phyloP scores from a whole-genome alignment of 495 filamentous ascomycete species.

The Penicillium cosmopolitanum region DNA sequence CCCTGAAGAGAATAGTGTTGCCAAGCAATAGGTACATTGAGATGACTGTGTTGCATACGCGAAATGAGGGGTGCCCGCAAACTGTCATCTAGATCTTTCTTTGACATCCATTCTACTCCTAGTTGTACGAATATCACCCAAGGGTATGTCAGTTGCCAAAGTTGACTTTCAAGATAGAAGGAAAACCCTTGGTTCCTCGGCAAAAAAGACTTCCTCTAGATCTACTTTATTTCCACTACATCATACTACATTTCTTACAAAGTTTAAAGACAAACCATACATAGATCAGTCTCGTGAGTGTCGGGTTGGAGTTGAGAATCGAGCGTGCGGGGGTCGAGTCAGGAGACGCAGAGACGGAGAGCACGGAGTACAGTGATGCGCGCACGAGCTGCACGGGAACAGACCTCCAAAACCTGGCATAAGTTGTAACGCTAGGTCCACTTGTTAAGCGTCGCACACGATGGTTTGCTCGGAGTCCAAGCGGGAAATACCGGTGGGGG shows the following conservation, averaged over 20 bases:
- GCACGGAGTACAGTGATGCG: not conserved
- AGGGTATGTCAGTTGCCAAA: not conserved
- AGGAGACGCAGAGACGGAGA: too few species aligned
- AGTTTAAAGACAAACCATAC: not conserved
- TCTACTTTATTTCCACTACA: not conserved
- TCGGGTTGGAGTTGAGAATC: not conserved
- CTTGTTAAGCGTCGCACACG: not conserved
- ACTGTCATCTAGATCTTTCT: not conserved
- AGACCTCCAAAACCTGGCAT: constrained; percentile 6
- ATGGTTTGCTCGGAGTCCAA: constrained; percentile 2
- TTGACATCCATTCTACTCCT: not conserved
- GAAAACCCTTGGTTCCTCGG: not conserved
- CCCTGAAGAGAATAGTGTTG: not conserved
- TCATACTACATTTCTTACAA: not conserved
- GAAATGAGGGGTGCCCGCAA: not conserved
- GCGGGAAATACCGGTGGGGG: constrained; percentile 2
- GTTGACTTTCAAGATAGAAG: not conserved
- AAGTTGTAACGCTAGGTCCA: not conserved
- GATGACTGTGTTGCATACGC: not conserved
- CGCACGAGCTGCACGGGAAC: not conserved
- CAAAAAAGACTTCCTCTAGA: not conserved
- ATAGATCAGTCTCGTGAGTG: too few species aligned
- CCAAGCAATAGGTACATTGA: not conserved
- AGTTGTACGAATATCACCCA: not conserved
- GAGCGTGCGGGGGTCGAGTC: not conserved